phyloP scores from a whole-genome alignment of 805 yeast genomes.

The Clavispora phyllophila region DNA sequence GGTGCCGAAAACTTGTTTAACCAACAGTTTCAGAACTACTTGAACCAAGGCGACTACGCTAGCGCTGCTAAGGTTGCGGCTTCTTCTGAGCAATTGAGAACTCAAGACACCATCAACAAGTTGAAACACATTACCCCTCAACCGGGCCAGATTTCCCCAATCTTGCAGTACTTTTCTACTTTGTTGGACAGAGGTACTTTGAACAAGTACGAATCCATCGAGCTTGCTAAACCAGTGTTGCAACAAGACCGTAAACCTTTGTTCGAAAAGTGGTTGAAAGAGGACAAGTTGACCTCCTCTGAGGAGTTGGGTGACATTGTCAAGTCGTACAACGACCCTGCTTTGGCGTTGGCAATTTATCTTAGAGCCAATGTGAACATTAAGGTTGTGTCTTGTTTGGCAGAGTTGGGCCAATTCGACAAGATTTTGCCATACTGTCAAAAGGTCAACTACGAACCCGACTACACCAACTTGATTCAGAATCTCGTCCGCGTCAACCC shows the following conservation, averaged over 20 bases:
- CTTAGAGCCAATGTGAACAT: conserved; percentile 75
- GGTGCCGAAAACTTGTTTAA: conserved; percentile 92
- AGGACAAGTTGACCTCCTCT: conserved; percentile 89
- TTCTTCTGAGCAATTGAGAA: conserved; percentile 85
- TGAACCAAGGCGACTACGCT: conserved; percentile 80
- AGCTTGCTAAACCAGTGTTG: conserved; percentile 89
- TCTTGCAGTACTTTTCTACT: conserved; percentile 86
- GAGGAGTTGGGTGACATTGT: conserved; percentile 97
- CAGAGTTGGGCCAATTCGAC: conserved; percentile 94
- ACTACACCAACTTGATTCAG: conserved; percentile 83
- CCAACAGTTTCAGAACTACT: conserved; percentile 84
- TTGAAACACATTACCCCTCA: conserved; percentile 85
- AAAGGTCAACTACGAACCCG: conserved; percentile 84
- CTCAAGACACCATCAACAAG: conserved; percentile 89
- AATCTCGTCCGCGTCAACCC: conserved; percentile 88
- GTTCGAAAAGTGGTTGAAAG: conserved; percentile 94
- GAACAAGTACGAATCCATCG: conserved; percentile 89
- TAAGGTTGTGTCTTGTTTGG: conserved; percentile 87
- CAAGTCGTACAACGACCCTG: conserved; percentile 71
- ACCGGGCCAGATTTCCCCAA: conserved; percentile 93
- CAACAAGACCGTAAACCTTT: conserved; percentile 92
- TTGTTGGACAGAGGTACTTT: conserved; percentile 88
- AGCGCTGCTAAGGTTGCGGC: conserved; percentile 98
- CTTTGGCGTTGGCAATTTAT: conserved; percentile 87
- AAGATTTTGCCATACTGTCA: conserved; percentile 92